These are phyloP conservation scores for Cryptococcus sp. DNA, from an alignment of 1,284 basidiomycete species.

Conservation along the genomic window DNA sequence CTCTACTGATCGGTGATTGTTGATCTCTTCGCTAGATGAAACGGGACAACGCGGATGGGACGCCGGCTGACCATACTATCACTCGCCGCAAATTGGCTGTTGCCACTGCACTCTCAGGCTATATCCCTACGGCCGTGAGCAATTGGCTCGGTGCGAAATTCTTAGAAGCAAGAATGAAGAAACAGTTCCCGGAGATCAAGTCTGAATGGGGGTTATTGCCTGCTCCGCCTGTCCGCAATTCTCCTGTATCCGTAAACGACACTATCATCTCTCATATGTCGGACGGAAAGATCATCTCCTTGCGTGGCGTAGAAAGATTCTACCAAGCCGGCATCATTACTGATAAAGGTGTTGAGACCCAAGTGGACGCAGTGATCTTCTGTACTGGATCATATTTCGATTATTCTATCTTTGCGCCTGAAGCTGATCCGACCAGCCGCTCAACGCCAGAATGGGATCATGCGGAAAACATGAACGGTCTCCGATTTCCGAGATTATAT, in stretches of 20 bases:
- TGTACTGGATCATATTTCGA: constrained; percentile 11
- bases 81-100: constrained; percentile 6
- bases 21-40: no score
- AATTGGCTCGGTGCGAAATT: constrained; percentile 1
- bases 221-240: constrained; percentile 10
- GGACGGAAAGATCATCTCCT: constrained; percentile 6
- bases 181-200: constrained; percentile 8
- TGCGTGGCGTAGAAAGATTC: constrained; percentile 10
- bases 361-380: constrained; percentile 14
- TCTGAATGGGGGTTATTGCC: constrained; percentile 14
- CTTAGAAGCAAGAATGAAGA: not conserved
- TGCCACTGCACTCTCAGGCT: not conserved
- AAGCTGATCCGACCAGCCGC: constrained; percentile 11
- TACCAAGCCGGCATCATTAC: constrained; percentile 6
- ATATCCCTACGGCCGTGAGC: not conserved
- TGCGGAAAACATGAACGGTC: constrained; percentile 1
- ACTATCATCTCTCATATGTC: constrained; percentile 4
- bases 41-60: not conserved
- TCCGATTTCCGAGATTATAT: constrained; percentile 15
- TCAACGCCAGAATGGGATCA: constrained; percentile 13
- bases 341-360: constrained; percentile 1
- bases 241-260: constrained; percentile 10
- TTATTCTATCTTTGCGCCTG: constrained; percentile 9
- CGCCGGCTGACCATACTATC: constrained; percentile 9
- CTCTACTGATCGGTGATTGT: no score